Evolutionary conservation across 2,329 filamentous ascomycete genomes (phyloP), one percentile per base, ranked within the genome.

Genomic region (Colletotrichum navitas): DNA sequence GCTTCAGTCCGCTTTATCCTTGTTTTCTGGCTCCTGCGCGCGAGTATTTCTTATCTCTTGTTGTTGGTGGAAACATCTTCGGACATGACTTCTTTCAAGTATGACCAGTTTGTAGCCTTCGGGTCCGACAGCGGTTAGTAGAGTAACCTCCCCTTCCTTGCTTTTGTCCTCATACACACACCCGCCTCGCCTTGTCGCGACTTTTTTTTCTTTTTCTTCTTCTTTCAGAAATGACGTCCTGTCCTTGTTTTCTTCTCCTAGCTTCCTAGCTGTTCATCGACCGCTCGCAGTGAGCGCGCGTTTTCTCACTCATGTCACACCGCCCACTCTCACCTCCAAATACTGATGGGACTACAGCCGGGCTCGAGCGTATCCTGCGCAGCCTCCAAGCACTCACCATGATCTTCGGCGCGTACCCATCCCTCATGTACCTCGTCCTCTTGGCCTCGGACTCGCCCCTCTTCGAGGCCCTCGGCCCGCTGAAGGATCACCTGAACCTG

Each of bases 311-410:
- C 43, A 24, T 14, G 29, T 6, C 24, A 24, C 51, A 26, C n/a
- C 11, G 11, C 34, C 32, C 24, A n/a, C 5, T 2, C 49, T 54
- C 10, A 68, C 47, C 7, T 41, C 54, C 11, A 45, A 16, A 6
- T 58, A 43, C 71, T 68, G 24, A 71, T 34, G 39, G 36, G 16
- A 41, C 43, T 32, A n/a, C 74, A 90, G 89, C 85, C 76, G 90
- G 89, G 5, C 82, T 92, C 1, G 90, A 92, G 78, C 87, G 90
- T 70, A 83, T 85, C 64, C 82, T 92, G 74, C 88, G 90, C 56
- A 81, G 90, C 66, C 75, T 90, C 55, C 89, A 91, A 79, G 79
- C 87, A 55, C 63, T 84, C 39, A 79, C 85, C 71, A 83, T 86
- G 66, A 83, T 90, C 68, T 75, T 88, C 16, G 79, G 83, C 24